Evolutionary conservation across 331 rosid genomes (phyloP).

Genomic region (Pyracantha coccinea): DNA sequence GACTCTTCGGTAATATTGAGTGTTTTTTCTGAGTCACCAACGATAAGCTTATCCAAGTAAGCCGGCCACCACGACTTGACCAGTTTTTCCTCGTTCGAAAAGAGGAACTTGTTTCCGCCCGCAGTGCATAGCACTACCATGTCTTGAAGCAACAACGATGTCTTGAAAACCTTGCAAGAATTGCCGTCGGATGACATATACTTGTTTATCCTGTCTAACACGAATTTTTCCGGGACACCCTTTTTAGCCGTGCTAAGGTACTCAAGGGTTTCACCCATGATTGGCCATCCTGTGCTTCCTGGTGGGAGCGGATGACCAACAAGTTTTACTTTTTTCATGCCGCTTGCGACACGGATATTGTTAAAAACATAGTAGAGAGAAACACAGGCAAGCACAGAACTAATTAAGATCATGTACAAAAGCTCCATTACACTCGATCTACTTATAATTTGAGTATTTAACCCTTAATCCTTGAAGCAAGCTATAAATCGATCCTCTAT

Average conservation of each 20-base stretch:
- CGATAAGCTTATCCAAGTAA: neutral
- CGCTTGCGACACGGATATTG: neutral
- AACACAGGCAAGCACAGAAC: neutral
- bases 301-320: neutral
- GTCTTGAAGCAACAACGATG: neutral
- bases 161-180: neutral
- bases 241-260: neutral
- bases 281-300: conserved; percentile 7
- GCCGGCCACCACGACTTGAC: conserved; percentile 11
- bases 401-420: neutral
- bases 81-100: conserved; percentile 8
- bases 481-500: too few relatives aligned
- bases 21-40: neutral
- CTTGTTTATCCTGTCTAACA: neutral
- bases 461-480: too few relatives aligned
- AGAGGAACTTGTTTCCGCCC: conserved; percentile 10
- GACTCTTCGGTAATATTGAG: neutral
- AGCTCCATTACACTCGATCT: neutral
- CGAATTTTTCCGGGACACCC: conserved; percentile 9
- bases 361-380: neutral
- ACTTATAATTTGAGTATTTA: too few relatives aligned
- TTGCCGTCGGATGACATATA: neutral
- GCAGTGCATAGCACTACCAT: neutral
- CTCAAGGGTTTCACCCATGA: conserved; percentile 4
- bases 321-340: neutral